Base-by-base conservation (phyloP, 176 grass and related monocot genomes). In the Puccinellia tenuiflora region DNA sequence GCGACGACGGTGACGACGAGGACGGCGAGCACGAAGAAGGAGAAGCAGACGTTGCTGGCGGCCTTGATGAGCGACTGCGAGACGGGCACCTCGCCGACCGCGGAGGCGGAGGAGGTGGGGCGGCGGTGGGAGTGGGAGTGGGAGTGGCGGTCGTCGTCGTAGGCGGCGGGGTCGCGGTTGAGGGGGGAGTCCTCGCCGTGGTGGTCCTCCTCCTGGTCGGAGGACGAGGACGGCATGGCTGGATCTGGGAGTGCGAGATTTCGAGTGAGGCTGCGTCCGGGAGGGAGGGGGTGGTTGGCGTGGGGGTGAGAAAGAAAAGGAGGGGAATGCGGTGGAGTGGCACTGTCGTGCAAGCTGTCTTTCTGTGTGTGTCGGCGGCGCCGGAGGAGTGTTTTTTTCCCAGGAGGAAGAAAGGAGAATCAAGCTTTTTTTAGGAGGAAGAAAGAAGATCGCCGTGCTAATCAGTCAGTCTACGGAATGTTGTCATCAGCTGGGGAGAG, bases 1-100 rank as follows among this genome's bases (percentile, higher is more conserved):
- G 96, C 92, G 87, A 98, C 72, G 89, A 98, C 87, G 53, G 96
- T 98, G 76, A 98, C 87, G 66, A 90, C 87, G 48, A 98, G 89
- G 5, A 98, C 96, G 51, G 96, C 78, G 60, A 98, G 75, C 18
- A 98, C 96, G 90, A 98, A 98, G 79, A 87, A 67, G 45, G 92
- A 93, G 89, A 98, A 98, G 81, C 92, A 90, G 1, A 95, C 88
- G 76, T 95, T 98, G 87, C 79, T 88, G 16, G 92, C 88, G 21
- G 90, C 70, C 85, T 95, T 95, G 87, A 98, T 86, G 42, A 91
- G 28, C 34, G 83, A 90, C 79, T 97, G 95, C 60, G 92, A 79
- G 71, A 97, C 74, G 39, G 95, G 90, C 40, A 92, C 67, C 79
- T 93, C 95, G 9, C 51, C 79, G 14, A 82, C 68, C 17, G 70